Percentiles rank a stretch among this genome's conserved stretches.
phyloP scores from a whole-genome alignment of 225 moss, liverwort and hornwort species.

The Climacium dendroides region DNA sequence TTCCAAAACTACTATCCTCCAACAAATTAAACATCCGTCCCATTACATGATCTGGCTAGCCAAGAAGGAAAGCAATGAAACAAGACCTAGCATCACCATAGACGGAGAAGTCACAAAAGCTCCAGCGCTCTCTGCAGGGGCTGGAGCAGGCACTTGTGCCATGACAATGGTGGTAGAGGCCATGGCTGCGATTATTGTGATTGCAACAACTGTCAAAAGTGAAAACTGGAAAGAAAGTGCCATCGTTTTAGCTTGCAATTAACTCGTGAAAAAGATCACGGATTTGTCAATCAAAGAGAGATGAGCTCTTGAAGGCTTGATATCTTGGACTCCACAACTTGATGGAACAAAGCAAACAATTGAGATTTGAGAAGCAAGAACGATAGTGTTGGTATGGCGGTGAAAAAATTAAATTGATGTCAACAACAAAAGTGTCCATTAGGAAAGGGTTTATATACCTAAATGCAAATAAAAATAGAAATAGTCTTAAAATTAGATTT shows the following conservation, averaged over 20 bases:
- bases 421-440: rapidly evolving
- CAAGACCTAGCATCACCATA: not conserved
- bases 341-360: not conserved
- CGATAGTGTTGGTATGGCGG: rapidly evolving
- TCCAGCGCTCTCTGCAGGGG: not conserved
- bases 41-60: not conserved
- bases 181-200: not conserved
- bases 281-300: not conserved
- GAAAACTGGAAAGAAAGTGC: not conserved
- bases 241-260: not conserved
- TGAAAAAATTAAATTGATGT: not conserved
- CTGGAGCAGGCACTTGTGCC: not conserved
- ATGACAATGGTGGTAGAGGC: not conserved
- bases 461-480: not conserved
- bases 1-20: not conserved
- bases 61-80: not conserved
- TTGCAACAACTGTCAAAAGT: not conserved
- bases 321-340: not conserved
- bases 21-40: not conserved
- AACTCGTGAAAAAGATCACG: not conserved
- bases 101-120: not conserved
- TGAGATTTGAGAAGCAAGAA: too few relatives aligned
- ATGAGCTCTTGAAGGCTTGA: not conserved
- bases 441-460: not conserved
- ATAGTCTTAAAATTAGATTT: not conserved